Conservation (phyloP, 768 basidiomycete species). For the Rhizopogon vesiculosus region DNA sequence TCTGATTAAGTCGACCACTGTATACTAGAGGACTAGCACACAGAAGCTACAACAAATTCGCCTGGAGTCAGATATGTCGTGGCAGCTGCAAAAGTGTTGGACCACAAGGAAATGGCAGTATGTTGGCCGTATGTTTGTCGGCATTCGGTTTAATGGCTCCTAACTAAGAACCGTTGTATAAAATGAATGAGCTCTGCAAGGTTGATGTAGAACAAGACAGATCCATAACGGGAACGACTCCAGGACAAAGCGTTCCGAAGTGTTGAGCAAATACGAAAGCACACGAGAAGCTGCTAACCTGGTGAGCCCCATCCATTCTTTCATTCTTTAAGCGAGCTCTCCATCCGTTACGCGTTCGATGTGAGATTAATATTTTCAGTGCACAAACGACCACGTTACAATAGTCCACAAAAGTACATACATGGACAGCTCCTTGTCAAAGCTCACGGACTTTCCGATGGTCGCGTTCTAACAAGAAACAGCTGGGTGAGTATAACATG, state of each 20-base stretch:
- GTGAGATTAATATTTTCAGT: not conserved
- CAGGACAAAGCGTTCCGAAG: not conserved
- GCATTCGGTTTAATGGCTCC: not conserved
- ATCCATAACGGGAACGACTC: constrained; percentile 3
- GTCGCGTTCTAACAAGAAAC: not conserved
- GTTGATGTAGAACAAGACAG: not conserved
- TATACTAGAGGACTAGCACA: constrained; percentile 1
- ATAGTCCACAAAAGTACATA: not conserved
- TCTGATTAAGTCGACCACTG: not conserved
- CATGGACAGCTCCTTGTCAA: not conserved
- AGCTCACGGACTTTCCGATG: not conserved
- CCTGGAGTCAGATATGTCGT: not conserved
- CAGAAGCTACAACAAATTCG: not conserved
- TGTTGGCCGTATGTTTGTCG: constrained; percentile 1
- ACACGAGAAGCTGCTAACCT: not conserved
- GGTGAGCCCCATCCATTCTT: constrained; percentile 6
- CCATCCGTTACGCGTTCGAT: not conserved
- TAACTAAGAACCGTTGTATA: not conserved
- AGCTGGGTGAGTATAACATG: not conserved
- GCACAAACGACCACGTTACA: not conserved
- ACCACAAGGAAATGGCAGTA: not conserved
- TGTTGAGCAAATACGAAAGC: not conserved
- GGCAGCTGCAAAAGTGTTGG: not conserved
- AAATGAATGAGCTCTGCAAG: not conserved
- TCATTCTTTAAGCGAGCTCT: not conserved